Percentiles rank a stretch among this genome's conserved stretches.
Evolutionary conservation across 2,329 filamentous ascomycete species (phyloP).

Genomic region (Didymella pomorum): DNA sequence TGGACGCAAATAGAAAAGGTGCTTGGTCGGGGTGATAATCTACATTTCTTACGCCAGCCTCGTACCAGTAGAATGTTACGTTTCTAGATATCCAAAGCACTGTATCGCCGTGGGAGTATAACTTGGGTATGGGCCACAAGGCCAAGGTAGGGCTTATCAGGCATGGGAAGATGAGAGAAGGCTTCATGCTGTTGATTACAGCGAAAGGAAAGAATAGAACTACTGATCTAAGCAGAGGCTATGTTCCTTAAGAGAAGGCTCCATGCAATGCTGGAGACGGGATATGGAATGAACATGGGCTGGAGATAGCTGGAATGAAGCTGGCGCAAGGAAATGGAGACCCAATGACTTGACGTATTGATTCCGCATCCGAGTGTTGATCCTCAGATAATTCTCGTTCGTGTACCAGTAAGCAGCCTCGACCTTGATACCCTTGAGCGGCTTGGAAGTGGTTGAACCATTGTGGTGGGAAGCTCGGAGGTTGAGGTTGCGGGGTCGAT

Average conservation of each 20-base stretch:
- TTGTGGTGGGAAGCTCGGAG: not conserved
- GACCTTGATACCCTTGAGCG: not conserved
- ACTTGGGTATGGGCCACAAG: conserved; percentile 55
- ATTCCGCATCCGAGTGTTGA: not conserved
- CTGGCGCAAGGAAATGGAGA: conserved; percentile 24
- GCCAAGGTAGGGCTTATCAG: conserved; percentile 43
- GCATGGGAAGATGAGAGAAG: conserved; percentile 24
- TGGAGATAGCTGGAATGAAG: conserved; percentile 18
- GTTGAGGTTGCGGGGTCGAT: conserved; percentile 12
- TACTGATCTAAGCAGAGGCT: too few species aligned
- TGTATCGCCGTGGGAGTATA: conserved; percentile 49
- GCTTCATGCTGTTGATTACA: conserved; percentile 44
- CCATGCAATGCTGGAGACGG: not conserved
- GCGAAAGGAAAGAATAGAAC: too few species aligned
- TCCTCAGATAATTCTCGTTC: not conserved
- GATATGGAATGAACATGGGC: conserved; percentile 19
- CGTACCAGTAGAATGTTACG: conserved; percentile 48
- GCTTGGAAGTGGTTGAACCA: conserved; percentile 7
- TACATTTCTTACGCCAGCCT: conserved; percentile 48
- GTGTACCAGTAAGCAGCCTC: conserved; percentile 4
- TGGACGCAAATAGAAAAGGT: conserved; percentile 25
- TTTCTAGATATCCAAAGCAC: conserved; percentile 52
- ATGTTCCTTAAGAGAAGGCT: not conserved
- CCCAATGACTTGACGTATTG: conserved; percentile 2
- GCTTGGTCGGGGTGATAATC: conserved; percentile 23